Conservation (phyloP, 176 grass and related monocot species). For the Bonia amplexicaulis region DNA sequence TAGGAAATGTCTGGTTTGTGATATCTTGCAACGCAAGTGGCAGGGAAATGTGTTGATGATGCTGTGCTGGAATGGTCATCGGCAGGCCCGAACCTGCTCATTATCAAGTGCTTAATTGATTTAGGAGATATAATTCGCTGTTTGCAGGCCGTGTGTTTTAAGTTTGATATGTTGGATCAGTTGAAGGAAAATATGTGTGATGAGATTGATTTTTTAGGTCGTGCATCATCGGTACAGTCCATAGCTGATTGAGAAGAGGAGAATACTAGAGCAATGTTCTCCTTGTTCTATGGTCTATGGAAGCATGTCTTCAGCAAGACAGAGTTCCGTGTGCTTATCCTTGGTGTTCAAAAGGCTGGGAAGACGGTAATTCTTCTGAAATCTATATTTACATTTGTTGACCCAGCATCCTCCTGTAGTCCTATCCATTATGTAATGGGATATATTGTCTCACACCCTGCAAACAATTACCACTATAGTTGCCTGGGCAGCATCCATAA, state of each 20-base stretch:
- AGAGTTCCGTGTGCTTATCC: constrained; percentile 90
- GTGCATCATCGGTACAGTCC: background rate
- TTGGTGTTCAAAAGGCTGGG: constrained; percentile 88
- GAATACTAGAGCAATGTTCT: constrained; percentile 63
- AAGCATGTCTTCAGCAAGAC: constrained; percentile 93
- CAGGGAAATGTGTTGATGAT: background rate
- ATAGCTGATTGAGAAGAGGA: constrained; percentile 7
- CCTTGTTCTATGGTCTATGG: constrained; percentile 95
- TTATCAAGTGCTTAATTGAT: background rate
- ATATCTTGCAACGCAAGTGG: background rate
- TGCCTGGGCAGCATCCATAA: background rate
- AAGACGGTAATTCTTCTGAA: constrained; percentile 79
- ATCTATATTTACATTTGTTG: background rate
- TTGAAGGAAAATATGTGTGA: constrained; percentile 1
- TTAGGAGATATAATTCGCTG: background rate
- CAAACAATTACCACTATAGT: background rate
- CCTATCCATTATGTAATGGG: background rate
- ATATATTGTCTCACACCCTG: background rate
- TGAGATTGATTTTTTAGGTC: constrained; percentile 15
- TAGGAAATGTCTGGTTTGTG: background rate
- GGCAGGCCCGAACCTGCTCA: background rate
- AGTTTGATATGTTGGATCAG: background rate
- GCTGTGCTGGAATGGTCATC: background rate
- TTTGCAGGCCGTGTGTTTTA: background rate
- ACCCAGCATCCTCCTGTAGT: background rate